Evolutionary conservation across 106 monocot genomes (phyloP).

Genomic region (Dendrobium nobile): DNA sequence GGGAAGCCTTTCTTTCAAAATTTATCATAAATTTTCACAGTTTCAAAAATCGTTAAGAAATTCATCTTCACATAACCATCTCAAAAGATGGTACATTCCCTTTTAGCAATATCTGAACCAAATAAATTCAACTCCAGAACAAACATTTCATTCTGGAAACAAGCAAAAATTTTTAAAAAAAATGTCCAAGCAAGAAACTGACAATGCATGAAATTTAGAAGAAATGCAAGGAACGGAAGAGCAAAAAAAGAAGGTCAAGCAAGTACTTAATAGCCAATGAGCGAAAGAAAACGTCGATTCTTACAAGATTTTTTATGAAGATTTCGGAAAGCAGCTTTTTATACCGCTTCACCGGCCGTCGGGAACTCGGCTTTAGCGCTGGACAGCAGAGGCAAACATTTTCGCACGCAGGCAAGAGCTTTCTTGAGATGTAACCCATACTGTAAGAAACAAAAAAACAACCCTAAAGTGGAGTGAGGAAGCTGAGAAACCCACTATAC

Average conservation of each 20-base stretch:
- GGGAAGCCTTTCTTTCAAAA: not conserved
- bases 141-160: not conserved
- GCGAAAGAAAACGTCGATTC: constrained; percentile 4
- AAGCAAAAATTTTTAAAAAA: not conserved
- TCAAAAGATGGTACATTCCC: not conserved
- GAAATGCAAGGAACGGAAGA: not conserved
- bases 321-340: constrained; percentile 82
- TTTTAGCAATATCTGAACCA: not conserved
- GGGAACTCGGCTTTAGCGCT: constrained; percentile 77
- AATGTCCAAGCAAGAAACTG: not conserved
- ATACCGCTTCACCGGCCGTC: constrained; percentile 89
- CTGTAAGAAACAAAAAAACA: not conserved
- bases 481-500: not conserved
- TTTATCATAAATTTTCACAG: not conserved
- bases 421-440: constrained; percentile 90
- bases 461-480: not conserved
- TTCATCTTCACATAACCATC: not conserved
- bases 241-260: not conserved
- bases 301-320: constrained; percentile 70
- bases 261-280: not conserved
- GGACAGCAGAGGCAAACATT: constrained; percentile 96
- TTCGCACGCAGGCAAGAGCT: constrained; percentile 75
- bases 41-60: not conserved
- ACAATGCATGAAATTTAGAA: not conserved
- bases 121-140: not conserved